Conservation (phyloP, 768 basidiomycete genomes). For the Boletus sp. region DNA sequence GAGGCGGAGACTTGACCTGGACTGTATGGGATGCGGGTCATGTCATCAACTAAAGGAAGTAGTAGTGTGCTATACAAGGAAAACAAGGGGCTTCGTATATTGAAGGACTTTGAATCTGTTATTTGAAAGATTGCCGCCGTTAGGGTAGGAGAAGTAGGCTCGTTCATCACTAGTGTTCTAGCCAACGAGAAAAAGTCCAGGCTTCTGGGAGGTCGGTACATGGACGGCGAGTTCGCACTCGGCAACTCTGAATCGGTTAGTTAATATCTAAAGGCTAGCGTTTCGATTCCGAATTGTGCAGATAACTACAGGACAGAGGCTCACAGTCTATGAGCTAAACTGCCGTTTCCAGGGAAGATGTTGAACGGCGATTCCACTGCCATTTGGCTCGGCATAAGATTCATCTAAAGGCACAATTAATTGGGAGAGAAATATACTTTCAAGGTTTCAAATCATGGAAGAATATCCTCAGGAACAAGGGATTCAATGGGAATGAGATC, state of each 20-base stretch:
- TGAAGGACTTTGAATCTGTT: not conserved
- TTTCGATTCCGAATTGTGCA: too few species aligned
- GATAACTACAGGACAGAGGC: too few species aligned
- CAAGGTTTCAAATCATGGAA: not conserved
- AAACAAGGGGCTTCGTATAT: not conserved
- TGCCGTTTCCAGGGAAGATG: not conserved
- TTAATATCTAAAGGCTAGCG: not conserved
- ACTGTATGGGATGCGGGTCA: slow-evolving; percentile 19
- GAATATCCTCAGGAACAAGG: not conserved
- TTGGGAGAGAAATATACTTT: not conserved
- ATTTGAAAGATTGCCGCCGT: not conserved
- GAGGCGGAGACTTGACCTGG: slow-evolving; percentile 2
- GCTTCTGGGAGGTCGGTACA: not conserved
- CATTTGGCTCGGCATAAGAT: not conserved
- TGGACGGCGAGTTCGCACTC: not conserved
- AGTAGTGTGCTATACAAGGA: not conserved
- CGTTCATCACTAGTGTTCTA: not conserved
- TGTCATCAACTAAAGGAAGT: not conserved
- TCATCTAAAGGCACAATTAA: not conserved
- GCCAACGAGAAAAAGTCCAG: not conserved
- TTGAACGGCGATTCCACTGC: not conserved
- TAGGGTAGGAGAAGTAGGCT: not conserved
- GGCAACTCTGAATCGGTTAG: not conserved
- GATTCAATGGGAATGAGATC: not conserved
- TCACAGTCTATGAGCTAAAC: too few species aligned